Conservation (phyloP, 2,329 filamentous ascomycete genomes). For the Hypoxylon sp. region DNA sequence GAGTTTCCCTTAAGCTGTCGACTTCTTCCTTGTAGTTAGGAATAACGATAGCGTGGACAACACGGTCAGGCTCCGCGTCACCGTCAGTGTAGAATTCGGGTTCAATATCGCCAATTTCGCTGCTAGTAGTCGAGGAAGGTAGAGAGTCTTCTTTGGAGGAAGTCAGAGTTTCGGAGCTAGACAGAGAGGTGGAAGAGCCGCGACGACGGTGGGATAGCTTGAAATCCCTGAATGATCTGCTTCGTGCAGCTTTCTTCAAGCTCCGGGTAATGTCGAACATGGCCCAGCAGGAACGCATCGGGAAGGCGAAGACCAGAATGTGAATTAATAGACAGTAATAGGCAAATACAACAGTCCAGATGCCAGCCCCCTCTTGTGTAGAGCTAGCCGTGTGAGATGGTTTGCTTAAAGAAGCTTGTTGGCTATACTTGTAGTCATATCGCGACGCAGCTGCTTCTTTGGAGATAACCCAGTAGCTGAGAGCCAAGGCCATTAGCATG, state of each 20-base stretch:
- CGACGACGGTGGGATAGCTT: conserved; percentile 65
- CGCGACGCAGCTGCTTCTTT: conserved; percentile 62
- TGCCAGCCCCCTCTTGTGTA: conserved; percentile 60
- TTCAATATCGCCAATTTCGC: conserved; percentile 67
- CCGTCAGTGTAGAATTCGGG: conserved; percentile 63
- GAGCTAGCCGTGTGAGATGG: conserved; percentile 54
- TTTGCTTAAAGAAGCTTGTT: conserved; percentile 58
- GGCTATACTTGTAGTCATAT: conserved; percentile 62
- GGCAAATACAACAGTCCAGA: conserved; percentile 70
- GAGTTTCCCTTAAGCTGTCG: conserved; percentile 76
- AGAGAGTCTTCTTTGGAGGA: conserved; percentile 59
- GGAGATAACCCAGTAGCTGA: conserved; percentile 70
- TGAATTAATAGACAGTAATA: conserved; percentile 78
- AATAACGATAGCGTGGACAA: conserved; percentile 77
- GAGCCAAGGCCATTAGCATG: conserved; percentile 63
- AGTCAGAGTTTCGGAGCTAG: conserved; percentile 69
- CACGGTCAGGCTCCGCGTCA: conserved; percentile 60
- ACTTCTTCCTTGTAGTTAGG: conserved; percentile 83
- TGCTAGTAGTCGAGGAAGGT: conserved; percentile 62
- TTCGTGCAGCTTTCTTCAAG: conserved; percentile 63
- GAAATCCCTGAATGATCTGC: conserved; percentile 63
- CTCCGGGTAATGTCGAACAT: conserved; percentile 70
- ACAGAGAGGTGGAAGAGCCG: conserved; percentile 68
- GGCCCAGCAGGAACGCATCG: conserved; percentile 73
- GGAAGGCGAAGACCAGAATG: conserved; percentile 73